A percentile compares a stretch with the other conserved stretches of the same genome.
Evolutionary conservation across 108 stramenopile species (phyloP).

Genomic region (Skeletonema tropicum): DNA sequence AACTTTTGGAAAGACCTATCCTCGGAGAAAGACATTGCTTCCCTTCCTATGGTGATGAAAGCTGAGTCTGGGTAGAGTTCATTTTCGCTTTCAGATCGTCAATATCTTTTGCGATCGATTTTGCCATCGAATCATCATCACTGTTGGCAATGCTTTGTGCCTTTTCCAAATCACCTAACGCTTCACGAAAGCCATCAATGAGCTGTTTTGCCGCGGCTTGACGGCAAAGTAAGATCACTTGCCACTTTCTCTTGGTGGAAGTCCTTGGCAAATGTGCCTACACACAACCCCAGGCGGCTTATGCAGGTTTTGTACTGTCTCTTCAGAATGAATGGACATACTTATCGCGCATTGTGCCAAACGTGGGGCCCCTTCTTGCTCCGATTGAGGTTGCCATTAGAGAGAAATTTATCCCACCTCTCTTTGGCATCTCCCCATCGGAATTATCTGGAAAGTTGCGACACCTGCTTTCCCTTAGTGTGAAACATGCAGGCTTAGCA

Average conservation of each 20-base stretch:
- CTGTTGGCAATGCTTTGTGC: background rate
- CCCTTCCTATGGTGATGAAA: slow-evolving; percentile 24
- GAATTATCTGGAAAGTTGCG: too few species aligned
- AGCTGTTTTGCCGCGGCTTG: slow-evolving; percentile 29
- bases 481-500: too few species aligned
- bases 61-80: background rate
- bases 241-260: slow-evolving; percentile 37
- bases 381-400: too few species aligned
- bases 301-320: too few species aligned
- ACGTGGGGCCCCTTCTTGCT: too few species aligned
- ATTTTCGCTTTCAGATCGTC: slow-evolving; percentile 4
- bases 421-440: too few species aligned
- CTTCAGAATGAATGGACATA: too few species aligned
- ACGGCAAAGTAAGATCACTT: slow-evolving; percentile 30
- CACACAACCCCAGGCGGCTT: too few species aligned
- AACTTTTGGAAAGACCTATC: slow-evolving; percentile 20
- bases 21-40: slow-evolving; percentile 19
- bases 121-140: background rate
- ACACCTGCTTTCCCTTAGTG: too few species aligned
- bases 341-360: too few species aligned
- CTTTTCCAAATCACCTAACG: background rate
- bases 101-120: background rate
- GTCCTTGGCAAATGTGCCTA: too few species aligned
- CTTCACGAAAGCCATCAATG: slow-evolving; percentile 6
- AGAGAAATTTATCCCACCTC: too few species aligned